phyloP scores from a whole-genome alignment of 306 rosid genomes.

The Castanopsis chinensis region DNA sequence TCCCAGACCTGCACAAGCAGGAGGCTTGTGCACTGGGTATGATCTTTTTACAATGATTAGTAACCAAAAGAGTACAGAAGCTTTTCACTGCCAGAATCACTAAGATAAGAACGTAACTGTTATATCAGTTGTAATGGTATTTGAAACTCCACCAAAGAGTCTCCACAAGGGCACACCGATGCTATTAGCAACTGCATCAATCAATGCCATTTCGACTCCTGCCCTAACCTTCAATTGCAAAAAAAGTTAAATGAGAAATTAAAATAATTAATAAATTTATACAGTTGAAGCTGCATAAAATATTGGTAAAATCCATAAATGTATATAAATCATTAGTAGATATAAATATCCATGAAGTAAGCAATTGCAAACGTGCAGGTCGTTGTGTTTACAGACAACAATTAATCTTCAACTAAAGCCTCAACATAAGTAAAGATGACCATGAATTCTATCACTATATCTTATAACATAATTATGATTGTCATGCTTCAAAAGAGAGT shows the following conservation, averaged over 20 bases:
- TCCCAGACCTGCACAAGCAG: no score
- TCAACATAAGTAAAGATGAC: neutral
- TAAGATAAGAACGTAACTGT: conserved; percentile 54
- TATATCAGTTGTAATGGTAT: conserved; percentile 75
- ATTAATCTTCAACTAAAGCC: neutral
- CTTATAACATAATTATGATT: neutral
- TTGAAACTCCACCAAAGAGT: conserved; percentile 88
- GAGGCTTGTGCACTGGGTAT: no score
- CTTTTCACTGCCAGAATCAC: conserved; percentile 12
- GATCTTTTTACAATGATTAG: neutral
- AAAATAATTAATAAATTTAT: neutral
- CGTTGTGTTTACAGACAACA: neutral
- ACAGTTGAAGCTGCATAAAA: neutral
- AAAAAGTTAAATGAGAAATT: neutral
- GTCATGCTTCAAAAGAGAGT: neutral
- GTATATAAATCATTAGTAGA: neutral
- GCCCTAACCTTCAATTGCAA: conserved; percentile 82
- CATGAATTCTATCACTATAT: neutral
- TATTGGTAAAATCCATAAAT: neutral
- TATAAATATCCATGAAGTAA: neutral
- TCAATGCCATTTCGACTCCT: conserved; percentile 92
- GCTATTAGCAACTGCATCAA: conserved; percentile 82
- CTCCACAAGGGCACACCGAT: conserved; percentile 87
- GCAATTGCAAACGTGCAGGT: neutral
- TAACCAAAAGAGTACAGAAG: neutral